Evolutionary conservation across 306 rosid species (phyloP).

Genomic region (Urtica urens): DNA sequence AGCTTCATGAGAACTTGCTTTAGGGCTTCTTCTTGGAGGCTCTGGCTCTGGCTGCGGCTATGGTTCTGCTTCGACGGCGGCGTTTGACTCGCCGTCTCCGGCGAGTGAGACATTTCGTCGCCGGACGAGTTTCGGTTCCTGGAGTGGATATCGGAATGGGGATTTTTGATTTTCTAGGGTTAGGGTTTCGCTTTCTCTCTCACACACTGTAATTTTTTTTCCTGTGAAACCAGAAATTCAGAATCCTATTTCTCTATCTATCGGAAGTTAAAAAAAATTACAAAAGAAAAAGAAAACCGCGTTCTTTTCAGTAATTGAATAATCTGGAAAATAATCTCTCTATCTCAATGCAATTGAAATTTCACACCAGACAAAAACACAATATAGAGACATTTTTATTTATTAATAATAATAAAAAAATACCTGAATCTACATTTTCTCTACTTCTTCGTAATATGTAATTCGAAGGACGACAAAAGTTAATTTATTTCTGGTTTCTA

Average conservation of each 20-base stretch:
- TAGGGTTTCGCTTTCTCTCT: background rate
- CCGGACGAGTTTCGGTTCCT: background rate
- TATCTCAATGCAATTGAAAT: no score
- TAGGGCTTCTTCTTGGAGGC: constrained; percentile 13
- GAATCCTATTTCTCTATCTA: constrained; percentile 2
- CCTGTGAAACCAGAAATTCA: no score
- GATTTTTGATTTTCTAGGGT: no score
- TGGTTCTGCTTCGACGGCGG: constrained; percentile 1
- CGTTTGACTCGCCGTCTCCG: constrained; percentile 3
- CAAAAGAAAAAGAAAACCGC: no score
- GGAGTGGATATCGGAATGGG: background rate
- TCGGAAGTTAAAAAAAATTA: background rate
- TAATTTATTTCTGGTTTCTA: background rate
- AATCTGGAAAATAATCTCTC: no score
- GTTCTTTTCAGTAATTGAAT: no score
- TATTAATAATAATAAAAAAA: no score
- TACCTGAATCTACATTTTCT: no score
- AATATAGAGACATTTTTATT: no score
- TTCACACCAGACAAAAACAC: no score
- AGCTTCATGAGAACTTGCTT: constrained; percentile 32
- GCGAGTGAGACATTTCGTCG: constrained; percentile 15
- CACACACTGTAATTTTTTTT: background rate
- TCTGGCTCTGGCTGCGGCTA: background rate
- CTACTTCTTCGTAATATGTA: no score
- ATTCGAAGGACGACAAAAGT: no score